Conservation (phyloP, 2,329 filamentous ascomycete genomes). For the Microdochium trichocladiopsis region DNA sequence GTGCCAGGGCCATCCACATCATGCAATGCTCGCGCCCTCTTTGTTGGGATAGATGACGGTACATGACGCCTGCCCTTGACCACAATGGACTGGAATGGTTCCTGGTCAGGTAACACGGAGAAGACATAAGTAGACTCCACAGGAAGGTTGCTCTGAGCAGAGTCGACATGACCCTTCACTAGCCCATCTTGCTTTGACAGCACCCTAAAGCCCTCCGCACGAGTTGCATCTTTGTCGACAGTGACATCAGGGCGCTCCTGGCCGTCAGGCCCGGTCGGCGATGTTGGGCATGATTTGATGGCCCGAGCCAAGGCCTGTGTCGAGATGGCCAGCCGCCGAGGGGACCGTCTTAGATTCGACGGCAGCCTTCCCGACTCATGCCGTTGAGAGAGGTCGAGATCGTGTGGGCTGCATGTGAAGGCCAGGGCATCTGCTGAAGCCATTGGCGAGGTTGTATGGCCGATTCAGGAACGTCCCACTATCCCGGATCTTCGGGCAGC, state of each 20-base stretch:
- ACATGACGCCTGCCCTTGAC: neutral
- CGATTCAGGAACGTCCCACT: neutral
- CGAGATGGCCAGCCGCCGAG: neutral
- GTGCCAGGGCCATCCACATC: constrained; percentile 55
- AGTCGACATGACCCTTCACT: too few relatives aligned
- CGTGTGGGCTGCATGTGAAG: neutral
- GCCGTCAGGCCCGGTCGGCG: neutral
- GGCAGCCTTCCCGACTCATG: neutral
- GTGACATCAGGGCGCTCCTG: too few relatives aligned
- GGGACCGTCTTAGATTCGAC: neutral
- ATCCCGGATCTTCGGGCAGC: neutral
- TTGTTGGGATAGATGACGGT: constrained; percentile 16
- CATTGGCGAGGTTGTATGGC: neutral
- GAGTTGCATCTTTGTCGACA: too few relatives aligned
- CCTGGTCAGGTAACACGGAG: too few relatives aligned
- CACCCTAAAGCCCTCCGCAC: too few relatives aligned
- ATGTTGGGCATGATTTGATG: neutral
- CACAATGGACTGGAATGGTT: too few relatives aligned
- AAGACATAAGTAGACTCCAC: too few relatives aligned
- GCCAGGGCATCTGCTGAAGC: neutral
- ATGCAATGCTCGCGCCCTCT: constrained; percentile 43
- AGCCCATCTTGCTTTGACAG: too few relatives aligned
- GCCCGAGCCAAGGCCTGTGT: neutral
- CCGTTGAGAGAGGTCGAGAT: neutral
- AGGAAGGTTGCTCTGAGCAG: too few relatives aligned